Conservation (phyloP, 164 flowering plant species). For the Berberis vulgaris region DNA sequence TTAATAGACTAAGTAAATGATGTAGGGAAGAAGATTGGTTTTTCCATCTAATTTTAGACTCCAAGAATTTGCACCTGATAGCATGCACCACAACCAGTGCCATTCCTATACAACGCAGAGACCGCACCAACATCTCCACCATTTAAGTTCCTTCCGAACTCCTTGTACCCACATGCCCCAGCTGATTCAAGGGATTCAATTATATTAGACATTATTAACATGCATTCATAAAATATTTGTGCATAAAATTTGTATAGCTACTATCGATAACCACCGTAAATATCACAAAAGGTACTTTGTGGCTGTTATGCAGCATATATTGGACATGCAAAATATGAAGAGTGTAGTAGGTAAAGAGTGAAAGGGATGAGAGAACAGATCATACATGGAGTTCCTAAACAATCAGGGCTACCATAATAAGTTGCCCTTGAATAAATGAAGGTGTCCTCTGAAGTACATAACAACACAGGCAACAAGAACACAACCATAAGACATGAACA, state of each 20-base stretch:
- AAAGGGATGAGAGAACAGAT: background rate
- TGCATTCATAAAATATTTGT: background rate
- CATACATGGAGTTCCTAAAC: constrained; percentile 72
- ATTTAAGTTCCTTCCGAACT: constrained; percentile 58
- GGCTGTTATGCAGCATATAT: background rate
- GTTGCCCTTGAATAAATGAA: constrained; percentile 57
- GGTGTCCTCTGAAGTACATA: background rate
- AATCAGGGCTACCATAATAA: constrained; percentile 76
- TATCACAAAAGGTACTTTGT: background rate
- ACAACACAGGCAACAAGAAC: too few relatives aligned
- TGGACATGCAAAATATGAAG: too few relatives aligned
- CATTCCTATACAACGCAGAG: constrained; percentile 52
- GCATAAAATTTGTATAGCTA: background rate
- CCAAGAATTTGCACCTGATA: constrained; percentile 30
- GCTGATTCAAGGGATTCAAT: constrained; percentile 22
- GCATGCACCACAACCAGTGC: constrained; percentile 82
- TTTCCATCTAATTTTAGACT: too few relatives aligned
- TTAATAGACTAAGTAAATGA: too few relatives aligned
- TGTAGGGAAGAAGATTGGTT: too few relatives aligned
- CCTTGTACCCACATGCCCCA: constrained; percentile 89
- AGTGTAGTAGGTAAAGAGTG: too few relatives aligned
- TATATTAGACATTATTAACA: background rate
- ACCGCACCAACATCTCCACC: constrained; percentile 60
- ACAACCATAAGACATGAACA: too few relatives aligned
- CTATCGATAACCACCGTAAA: background rate